phyloP scores from a whole-genome alignment of 495 filamentous ascomycete species.

The Hyaloscypha variabilis region DNA sequence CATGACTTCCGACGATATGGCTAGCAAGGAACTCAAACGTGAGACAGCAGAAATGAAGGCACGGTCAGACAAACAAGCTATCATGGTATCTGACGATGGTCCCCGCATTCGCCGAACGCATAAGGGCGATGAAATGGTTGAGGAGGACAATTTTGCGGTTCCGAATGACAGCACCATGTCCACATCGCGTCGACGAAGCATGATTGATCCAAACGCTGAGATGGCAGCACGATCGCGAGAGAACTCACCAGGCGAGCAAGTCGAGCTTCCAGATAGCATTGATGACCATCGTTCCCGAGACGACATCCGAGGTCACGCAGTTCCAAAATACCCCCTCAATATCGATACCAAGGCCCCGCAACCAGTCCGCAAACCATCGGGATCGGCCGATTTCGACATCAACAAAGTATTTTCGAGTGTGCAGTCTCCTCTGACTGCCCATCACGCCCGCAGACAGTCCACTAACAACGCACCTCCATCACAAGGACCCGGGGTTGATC shows the following conservation, averaged over 20 bases:
- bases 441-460: constrained; percentile 44
- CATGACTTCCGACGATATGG: constrained; percentile 89
- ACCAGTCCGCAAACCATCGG: constrained; percentile 34
- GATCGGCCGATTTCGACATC: constrained; percentile 64
- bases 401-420: constrained; percentile 71
- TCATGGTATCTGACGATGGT: constrained; percentile 78
- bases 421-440: constrained; percentile 53
- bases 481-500: constrained; percentile 63
- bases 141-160: constrained; percentile 53
- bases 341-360: constrained; percentile 49
- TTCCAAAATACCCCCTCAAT: constrained; percentile 42
- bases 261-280: constrained; percentile 30
- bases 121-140: constrained; percentile 91
- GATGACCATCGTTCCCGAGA: constrained; percentile 38
- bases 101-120: constrained; percentile 89
- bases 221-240: constrained; percentile 35
- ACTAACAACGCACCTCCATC: constrained; percentile 44
- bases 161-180: constrained; percentile 43
- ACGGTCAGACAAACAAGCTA: constrained; percentile 80
- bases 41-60: constrained; percentile 73
- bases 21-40: constrained; percentile 83
- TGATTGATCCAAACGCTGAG: constrained; percentile 36
- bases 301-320: constrained; percentile 26
- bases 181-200: constrained; percentile 41
- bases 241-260: constrained; percentile 30